Evolutionary conservation across 352 stramenopile species (phyloP), one percentile per base, ranked within the genome.

Genomic region (Phytophthora quininea): DNA sequence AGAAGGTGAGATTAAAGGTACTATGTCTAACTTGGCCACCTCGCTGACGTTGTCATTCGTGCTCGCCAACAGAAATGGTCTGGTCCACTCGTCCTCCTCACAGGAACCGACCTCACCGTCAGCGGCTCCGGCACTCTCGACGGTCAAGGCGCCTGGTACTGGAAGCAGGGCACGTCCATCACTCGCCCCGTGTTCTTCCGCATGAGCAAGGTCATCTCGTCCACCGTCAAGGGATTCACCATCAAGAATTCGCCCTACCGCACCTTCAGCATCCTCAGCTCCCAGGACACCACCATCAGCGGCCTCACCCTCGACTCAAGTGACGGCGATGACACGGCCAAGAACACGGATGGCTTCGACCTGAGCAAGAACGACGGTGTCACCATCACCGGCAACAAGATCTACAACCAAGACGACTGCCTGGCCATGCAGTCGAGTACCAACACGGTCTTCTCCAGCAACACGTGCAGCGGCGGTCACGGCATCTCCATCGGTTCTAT

Each of bases 111-210:
- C 27, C 51, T 82, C 3, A 72, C 55, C 8, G 67, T 82, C 3
- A 55, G 60, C 1, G 74, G 74, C 3, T 45, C 63, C 3, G 74
- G 71, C 1, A 77, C 69, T 4, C 63, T 82, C 3, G 69, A 82
- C 14, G 74, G 74, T 12, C 71, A 82, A 56, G 71, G 74, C 4
- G 31, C 54, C 35, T 77, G 67, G 71, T 82, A 77, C 68, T 83
- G 74, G 75, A 71, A 73, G 29, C 64, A 83, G 49, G 66, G 62
- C 27, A 51, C 58, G 24, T 73, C 57, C 1, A 67, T 80, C 54
- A 69, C 32, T 4, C 62, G 69, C 9, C 75, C 75, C 1, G 71
- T 77, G 1, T 79, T 82, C 56, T 76, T 82, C 64, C 64, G 68
- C 32, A 35, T 69, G 7, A 49, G 55, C 43, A 56, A 30, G 43